These are phyloP conservation scores for Daldinia childiae DNA, from an alignment of 495 filamentous ascomycete genomes.

Conservation along the genomic window DNA sequence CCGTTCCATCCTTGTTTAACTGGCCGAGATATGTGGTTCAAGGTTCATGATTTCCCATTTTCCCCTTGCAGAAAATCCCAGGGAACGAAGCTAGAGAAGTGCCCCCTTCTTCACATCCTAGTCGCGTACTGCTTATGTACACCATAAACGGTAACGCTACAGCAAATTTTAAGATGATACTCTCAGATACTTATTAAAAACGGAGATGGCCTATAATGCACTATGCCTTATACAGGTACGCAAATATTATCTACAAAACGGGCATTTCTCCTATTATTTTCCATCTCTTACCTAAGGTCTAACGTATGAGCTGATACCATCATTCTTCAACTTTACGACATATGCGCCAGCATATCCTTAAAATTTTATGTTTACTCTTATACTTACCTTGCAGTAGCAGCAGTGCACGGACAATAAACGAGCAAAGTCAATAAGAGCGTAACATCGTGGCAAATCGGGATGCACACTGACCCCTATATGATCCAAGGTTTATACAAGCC, in stretches of 20 bases:
- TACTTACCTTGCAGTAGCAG: neutral
- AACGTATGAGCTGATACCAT: neutral
- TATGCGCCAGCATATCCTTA: neutral
- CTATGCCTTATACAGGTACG: neutral
- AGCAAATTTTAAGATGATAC: neutral
- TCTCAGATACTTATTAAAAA: neutral
- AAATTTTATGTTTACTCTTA: no score
- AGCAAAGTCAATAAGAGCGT: conserved; percentile 26
- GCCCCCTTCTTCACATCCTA: neutral
- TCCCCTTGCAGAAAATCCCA: conserved; percentile 36
- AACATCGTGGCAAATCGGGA: conserved; percentile 23
- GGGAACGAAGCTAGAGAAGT: conserved; percentile 6
- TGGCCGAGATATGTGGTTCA: conserved; percentile 33
- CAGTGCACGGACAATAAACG: neutral
- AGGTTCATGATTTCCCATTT: neutral
- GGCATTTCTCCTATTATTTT: conserved; percentile 17
- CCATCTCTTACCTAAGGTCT: neutral
- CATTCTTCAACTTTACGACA: neutral
- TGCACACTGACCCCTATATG: conserved; percentile 26
- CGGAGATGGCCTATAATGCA: neutral
- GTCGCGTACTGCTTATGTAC: neutral
- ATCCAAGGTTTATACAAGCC: conserved; percentile 12
- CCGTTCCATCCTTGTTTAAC: conserved; percentile 38
- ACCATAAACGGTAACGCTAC: neutral
- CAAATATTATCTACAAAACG: neutral